Percentiles rank a stretch among this genome's conserved stretches.
Evolutionary conservation across 768 basidiomycete species (phyloP).

Genomic region (Serendipita indica): DNA sequence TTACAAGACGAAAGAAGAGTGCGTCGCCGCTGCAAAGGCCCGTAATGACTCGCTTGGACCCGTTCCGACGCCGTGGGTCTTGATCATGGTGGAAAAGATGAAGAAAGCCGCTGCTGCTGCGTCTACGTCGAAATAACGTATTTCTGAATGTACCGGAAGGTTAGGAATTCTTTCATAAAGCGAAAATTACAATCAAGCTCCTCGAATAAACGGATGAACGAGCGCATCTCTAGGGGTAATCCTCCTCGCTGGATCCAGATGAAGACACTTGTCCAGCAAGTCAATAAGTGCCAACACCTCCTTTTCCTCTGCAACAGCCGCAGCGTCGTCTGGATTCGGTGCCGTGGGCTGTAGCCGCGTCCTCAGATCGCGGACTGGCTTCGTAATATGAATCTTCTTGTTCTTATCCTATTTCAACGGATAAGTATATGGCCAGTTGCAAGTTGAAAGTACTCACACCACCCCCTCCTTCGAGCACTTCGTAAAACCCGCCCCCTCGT

Average conservation of each 20-base stretch:
- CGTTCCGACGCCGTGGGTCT: neutral
- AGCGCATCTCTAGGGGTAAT: constrained; percentile 85
- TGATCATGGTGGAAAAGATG: too few relatives aligned
- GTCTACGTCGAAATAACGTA: too few relatives aligned
- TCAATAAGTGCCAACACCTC: constrained; percentile 70
- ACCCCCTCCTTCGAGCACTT: constrained; percentile 56
- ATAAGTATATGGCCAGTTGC: neutral
- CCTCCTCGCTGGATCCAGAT: constrained; percentile 71
- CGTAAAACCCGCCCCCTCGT: constrained; percentile 66
- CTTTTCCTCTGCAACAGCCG: constrained; percentile 53
- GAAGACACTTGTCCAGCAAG: constrained; percentile 78
- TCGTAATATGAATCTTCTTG: constrained; percentile 68
- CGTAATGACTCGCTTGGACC: neutral
- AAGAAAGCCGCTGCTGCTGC: too few relatives aligned
- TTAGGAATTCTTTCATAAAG: too few relatives aligned
- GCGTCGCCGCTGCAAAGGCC: neutral
- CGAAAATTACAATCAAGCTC: too few relatives aligned
- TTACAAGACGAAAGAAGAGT: constrained; percentile 1
- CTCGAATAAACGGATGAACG: constrained; percentile 70
- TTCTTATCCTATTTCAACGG: constrained; percentile 48
- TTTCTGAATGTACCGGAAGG: too few relatives aligned
- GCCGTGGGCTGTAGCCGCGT: constrained; percentile 76
- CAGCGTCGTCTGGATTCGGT: constrained; percentile 35
- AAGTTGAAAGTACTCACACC: constrained; percentile 38
- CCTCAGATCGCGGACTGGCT: constrained; percentile 67